These are phyloP conservation scores for Cephaloascus albidus DNA, from an alignment of 805 yeast genomes.

Conservation along the genomic window DNA sequence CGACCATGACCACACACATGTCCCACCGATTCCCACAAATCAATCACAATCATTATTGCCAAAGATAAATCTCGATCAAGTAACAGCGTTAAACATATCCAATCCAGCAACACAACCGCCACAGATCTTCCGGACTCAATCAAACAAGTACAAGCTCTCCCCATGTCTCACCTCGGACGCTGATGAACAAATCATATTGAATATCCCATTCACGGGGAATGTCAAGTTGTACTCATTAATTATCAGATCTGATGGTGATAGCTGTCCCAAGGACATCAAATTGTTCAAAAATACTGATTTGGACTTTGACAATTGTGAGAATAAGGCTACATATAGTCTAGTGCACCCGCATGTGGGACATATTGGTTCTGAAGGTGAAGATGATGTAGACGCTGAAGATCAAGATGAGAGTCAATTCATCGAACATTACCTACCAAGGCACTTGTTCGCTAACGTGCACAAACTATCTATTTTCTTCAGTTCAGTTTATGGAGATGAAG, in stretches of 20 bases:
- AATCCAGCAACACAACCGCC: constrained; percentile 40
- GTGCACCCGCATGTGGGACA: constrained; percentile 60
- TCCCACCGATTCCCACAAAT: constrained; percentile 56
- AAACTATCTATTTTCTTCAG: constrained; percentile 62
- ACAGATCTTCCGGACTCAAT: constrained; percentile 44
- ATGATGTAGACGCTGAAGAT: constrained; percentile 15
- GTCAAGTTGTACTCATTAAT: constrained; percentile 70
- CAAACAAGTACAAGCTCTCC: constrained; percentile 36
- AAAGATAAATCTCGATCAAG: constrained; percentile 48
- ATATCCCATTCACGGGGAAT: constrained; percentile 71
- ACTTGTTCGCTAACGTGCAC: constrained; percentile 59
- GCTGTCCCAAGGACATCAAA: constrained; percentile 61
- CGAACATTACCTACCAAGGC: constrained; percentile 76
- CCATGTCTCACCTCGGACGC: constrained; percentile 57
- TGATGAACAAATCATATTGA: constrained; percentile 71
- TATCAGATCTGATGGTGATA: constrained; percentile 52
- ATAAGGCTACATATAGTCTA: constrained; percentile 40
- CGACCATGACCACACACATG: constrained; percentile 21
- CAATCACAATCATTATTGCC: constrained; percentile 57
- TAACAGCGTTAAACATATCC: constrained; percentile 55
- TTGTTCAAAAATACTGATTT: constrained; percentile 64
- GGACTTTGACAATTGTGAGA: constrained; percentile 61
- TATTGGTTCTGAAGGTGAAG: constrained; percentile 22
- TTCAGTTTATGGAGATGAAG: constrained; percentile 55
- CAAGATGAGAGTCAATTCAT: constrained; percentile 47